These are phyloP conservation scores for Cynara cardunculus DNA, from an alignment of 129 eudicot genomes.

Conservation along the genomic window DNA sequence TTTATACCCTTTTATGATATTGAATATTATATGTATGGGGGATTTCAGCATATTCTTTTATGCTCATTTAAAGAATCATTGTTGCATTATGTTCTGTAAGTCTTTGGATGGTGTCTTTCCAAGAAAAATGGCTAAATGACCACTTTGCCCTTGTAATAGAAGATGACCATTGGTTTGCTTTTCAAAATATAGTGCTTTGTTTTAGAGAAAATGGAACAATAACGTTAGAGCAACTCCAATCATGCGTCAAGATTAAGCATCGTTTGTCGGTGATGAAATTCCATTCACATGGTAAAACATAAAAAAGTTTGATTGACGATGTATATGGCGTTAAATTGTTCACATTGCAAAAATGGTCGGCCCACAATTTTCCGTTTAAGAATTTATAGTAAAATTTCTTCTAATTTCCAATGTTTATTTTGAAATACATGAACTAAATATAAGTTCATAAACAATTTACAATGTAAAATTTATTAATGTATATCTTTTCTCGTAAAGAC, in stretches of 20 bases:
- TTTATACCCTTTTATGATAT: slow-evolving; percentile 19
- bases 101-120: slow-evolving; percentile 7
- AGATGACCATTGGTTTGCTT: background rate
- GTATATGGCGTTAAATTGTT: background rate
- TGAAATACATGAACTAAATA: no score
- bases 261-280: background rate
- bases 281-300: background rate
- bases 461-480: no score
- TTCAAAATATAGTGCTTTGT: background rate
- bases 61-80: slow-evolving; percentile 6
- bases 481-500: no score
- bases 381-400: no score
- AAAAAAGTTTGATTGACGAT: background rate
- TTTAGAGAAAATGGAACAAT: background rate
- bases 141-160: slow-evolving; percentile 12
- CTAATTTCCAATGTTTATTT: no score
- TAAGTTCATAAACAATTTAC: no score
- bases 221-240: background rate
- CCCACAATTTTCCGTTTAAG: background rate
- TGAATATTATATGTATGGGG: slow-evolving; percentile 7
- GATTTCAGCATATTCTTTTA: slow-evolving; percentile 36
- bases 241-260: background rate
- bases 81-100: slow-evolving; percentile 12
- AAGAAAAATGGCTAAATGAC: slow-evolving; percentile 21
- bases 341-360: background rate